A percentile compares a stretch with the other conserved stretches of the same genome.
These are phyloP conservation scores for Excoecaria cochinchinensis DNA, from an alignment of 345 rosid genomes.

Conservation along the genomic window DNA sequence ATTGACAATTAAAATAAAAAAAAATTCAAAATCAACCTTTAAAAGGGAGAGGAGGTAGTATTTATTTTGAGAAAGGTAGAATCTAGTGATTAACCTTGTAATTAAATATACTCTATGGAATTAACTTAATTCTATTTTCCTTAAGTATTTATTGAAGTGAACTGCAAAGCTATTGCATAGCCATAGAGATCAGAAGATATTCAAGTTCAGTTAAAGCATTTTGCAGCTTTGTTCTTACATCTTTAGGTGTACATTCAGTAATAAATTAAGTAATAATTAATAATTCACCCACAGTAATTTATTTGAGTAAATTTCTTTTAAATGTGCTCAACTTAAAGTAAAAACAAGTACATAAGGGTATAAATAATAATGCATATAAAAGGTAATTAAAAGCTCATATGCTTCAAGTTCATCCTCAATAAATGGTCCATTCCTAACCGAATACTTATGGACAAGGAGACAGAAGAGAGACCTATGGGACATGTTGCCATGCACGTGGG, in stretches of 20 bases:
- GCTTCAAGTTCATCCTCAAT: no score
- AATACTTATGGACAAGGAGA: conserved; percentile 11
- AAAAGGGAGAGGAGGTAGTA: neutral
- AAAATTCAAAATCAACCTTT: no score
- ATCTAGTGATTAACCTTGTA: no score
- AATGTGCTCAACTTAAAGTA: no score
- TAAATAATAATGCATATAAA: no score
- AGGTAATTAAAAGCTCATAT: no score
- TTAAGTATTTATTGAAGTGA: neutral
- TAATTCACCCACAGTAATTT: neutral
- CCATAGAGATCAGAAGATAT: neutral
- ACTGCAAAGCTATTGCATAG: neutral
- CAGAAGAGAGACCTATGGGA: conserved; percentile 5
- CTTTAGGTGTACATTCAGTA: neutral
- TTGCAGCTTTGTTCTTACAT: neutral
- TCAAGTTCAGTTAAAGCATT: neutral
- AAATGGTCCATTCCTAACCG: no score
- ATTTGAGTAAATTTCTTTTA: no score
- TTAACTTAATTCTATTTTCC: neutral
- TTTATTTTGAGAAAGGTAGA: no score
- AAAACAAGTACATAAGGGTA: no score
- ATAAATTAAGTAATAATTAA: neutral
- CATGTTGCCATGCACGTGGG: conserved; percentile 28
- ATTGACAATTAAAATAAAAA: no score
- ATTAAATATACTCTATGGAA: no score